Evolutionary conservation across 2,329 filamentous ascomycete genomes (phyloP).

Genomic region (Fusarium sp.): DNA sequence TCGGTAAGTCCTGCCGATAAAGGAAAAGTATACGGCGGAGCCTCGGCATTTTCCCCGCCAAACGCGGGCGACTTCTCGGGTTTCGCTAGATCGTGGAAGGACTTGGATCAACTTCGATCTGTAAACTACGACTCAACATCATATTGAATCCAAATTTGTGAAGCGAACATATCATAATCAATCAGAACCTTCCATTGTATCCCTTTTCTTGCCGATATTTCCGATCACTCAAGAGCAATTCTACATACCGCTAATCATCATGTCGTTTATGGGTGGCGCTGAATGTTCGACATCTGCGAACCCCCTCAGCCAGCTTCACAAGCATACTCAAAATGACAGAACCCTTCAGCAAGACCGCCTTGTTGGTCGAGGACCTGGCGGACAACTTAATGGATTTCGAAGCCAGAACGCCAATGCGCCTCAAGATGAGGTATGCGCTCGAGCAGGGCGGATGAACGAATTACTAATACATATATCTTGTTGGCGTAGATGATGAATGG

Average conservation of each 20-base stretch:
- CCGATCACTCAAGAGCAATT: constrained; percentile 20
- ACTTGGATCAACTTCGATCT: constrained; percentile 35
- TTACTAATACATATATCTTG: constrained; percentile 51
- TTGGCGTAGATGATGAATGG: constrained; percentile 86
- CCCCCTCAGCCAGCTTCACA: constrained; percentile 96
- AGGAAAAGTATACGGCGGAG: constrained; percentile 40
- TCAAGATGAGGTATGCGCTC: constrained; percentile 77
- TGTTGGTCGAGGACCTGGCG: constrained; percentile 80
- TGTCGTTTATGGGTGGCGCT: constrained; percentile 96
- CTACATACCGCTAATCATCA: constrained; percentile 59
- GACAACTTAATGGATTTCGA: constrained; percentile 82
- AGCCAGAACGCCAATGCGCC: constrained; percentile 77
- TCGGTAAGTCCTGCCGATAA: constrained; percentile 34
- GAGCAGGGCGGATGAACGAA: constrained; percentile 27
- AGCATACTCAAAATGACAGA: constrained; percentile 97
- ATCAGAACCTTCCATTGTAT: constrained; percentile 1
- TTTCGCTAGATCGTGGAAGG: constrained; percentile 29
- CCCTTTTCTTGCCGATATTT: constrained; percentile 4
- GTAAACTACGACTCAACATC: constrained; percentile 25
- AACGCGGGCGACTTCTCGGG: constrained; percentile 30
- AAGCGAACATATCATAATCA: constrained; percentile 10
- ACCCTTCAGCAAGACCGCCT: constrained; percentile 92
- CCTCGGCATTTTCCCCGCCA: constrained; percentile 52
- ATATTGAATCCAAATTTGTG: constrained; percentile 7
- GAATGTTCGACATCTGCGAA: constrained; percentile 98